phyloP scores from a whole-genome alignment of 192 early-diverging fungal species.

The Phycomyces nitens region DNA sequence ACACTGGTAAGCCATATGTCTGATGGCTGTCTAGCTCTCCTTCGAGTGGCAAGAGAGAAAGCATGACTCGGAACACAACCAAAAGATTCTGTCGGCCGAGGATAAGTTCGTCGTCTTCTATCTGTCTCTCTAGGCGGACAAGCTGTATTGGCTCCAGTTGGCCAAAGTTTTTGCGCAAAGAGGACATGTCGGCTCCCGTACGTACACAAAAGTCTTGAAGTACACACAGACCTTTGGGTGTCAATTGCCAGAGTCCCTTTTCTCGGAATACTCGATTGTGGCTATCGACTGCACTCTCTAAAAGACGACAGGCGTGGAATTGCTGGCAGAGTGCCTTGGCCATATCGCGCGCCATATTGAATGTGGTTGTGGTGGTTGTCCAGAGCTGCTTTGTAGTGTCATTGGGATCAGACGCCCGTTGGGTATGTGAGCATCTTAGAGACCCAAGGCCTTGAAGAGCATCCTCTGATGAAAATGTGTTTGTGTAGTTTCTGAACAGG shows the following conservation, averaged over 20 bases:
- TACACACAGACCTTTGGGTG: slow-evolving; percentile 47
- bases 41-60: slow-evolving; percentile 38
- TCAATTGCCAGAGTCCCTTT: slow-evolving; percentile 46
- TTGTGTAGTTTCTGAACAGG: slow-evolving; percentile 47
- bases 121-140: slow-evolving; percentile 38
- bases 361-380: slow-evolving; percentile 54
- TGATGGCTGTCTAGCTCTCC: not conserved
- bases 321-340: slow-evolving; percentile 52
- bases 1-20: not conserved
- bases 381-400: slow-evolving; percentile 44
- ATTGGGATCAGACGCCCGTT: slow-evolving; percentile 44
- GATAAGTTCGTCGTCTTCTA: slow-evolving; percentile 47
- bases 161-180: slow-evolving; percentile 11
- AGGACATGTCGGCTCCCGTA: slow-evolving; percentile 20
- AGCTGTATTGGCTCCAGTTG: slow-evolving; percentile 27
- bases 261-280: slow-evolving; percentile 32
- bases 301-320: slow-evolving; percentile 50
- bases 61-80: slow-evolving; percentile 42
- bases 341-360: slow-evolving; percentile 55
- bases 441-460: slow-evolving; percentile 45
- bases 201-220: slow-evolving; percentile 34
- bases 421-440: slow-evolving; percentile 46
- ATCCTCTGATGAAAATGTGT: slow-evolving; percentile 54
- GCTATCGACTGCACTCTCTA: slow-evolving; percentile 44
- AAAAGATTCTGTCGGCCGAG: slow-evolving; percentile 32